These are phyloP conservation scores for Cordyceps fumosorosea DNA, from an alignment of 2,329 filamentous ascomycete species.

Conservation along the genomic window DNA sequence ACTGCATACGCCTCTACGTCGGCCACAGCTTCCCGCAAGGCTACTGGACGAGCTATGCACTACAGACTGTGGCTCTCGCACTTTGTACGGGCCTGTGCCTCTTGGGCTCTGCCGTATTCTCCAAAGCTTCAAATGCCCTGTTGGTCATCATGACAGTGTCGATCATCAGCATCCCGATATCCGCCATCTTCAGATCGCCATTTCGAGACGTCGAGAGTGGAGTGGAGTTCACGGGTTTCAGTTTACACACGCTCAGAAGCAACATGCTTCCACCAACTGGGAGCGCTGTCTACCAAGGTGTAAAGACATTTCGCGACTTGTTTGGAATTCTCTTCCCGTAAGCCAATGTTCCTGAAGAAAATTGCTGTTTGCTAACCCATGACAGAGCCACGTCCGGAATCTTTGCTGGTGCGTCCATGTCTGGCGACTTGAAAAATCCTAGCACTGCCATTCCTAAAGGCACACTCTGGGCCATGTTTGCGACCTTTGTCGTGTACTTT, in stretches of 20 bases:
- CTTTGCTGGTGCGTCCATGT: conserved; percentile 78
- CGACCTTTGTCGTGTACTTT: conserved; percentile 71
- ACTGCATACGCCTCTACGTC: conserved; percentile 73
- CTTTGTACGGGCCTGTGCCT: conserved; percentile 70
- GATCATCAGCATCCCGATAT: conserved; percentile 75
- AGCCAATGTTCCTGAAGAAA: conserved; percentile 33
- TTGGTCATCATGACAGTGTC: conserved; percentile 64
- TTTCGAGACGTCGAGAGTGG: conserved; percentile 57
- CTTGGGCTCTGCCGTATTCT: conserved; percentile 72
- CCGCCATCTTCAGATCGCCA: conserved; percentile 60
- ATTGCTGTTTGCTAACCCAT: conserved; percentile 31
- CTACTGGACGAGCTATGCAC: conserved; percentile 71
- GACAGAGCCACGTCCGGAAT: conserved; percentile 46
- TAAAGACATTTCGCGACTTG: conserved; percentile 69
- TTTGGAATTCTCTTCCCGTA: conserved; percentile 80
- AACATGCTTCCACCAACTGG: conserved; percentile 68
- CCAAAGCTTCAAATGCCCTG: conserved; percentile 71
- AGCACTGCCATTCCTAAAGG: conserved; percentile 79
- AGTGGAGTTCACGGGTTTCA: conserved; percentile 74
- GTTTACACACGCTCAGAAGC: conserved; percentile 59
- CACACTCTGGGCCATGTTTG: conserved; percentile 69
- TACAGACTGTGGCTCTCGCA: conserved; percentile 64
- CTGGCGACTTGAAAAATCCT: conserved; percentile 74
- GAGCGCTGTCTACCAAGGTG: conserved; percentile 53
- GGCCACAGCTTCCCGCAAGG: conserved; percentile 60